Evolutionary conservation across 345 rosid species (phyloP).

Genomic region (Citrus sinensis): DVS_A1.0 CM039165.1:34333001-34333500

Average conservation of each 20-base stretch:
- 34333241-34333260: slow-evolving; percentile 5
- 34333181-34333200: neutral
- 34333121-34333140: slow-evolving; percentile 41
- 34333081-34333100: slow-evolving; percentile 66
- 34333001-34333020: neutral
- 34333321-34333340: neutral
- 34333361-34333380: neutral
- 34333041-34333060: slow-evolving; percentile 16
- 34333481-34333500: neutral
- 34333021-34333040: slow-evolving; percentile 14
- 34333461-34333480: neutral
- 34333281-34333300: slow-evolving; percentile 6
- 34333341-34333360: neutral
- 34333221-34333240: neutral
- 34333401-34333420: slow-evolving; percentile 11
- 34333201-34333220: slow-evolving; percentile 2
- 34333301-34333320: slow-evolving; percentile 11
- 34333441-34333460: neutral
- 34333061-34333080: slow-evolving; percentile 59
- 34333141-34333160: slow-evolving; percentile 9
- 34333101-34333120: slow-evolving; percentile 60
- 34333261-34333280: neutral
- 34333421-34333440: slow-evolving; percentile 6
- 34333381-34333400: neutral
- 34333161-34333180: neutral